These are phyloP conservation scores for Trichomonas tenax DNA, from an alignment of 208 protist species.

Conservation along the genomic window DNA sequence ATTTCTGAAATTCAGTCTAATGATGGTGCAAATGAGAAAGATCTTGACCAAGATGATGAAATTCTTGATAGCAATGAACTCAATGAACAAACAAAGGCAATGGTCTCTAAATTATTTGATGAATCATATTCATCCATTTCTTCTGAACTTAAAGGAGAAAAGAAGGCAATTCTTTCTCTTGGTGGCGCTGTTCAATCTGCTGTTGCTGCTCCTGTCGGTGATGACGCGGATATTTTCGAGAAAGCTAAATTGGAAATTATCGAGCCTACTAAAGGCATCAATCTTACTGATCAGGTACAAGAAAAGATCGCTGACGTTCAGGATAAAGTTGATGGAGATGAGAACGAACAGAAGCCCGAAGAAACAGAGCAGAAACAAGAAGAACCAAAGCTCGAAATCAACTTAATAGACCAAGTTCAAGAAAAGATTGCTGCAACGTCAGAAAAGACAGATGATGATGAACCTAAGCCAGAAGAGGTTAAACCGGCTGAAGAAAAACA, in stretches of 20 bases:
- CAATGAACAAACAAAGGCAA: background rate
- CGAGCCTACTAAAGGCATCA: background rate
- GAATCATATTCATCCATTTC: background rate
- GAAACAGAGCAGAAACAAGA: background rate
- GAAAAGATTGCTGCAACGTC: no score
- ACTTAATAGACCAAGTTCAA: background rate
- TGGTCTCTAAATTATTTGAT: background rate
- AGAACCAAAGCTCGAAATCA: background rate
- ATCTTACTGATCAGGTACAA: background rate
- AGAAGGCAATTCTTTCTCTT: background rate
- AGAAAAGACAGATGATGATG: background rate
- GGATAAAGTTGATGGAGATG: background rate
- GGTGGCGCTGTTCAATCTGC: background rate
- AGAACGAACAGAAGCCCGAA: no score
- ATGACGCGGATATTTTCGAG: background rate
- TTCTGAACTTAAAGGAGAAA: background rate
- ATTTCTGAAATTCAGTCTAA: background rate
- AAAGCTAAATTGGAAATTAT: background rate
- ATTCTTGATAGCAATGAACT: background rate
- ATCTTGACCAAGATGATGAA: no score
- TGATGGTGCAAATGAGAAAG: background rate
- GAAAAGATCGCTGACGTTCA: background rate
- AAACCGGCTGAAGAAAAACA: no score
- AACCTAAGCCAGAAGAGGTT: background rate
- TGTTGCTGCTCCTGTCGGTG: background rate